Conservation (phyloP, 2,329 filamentous ascomycete species). For the Botrytis deweyae region DNA sequence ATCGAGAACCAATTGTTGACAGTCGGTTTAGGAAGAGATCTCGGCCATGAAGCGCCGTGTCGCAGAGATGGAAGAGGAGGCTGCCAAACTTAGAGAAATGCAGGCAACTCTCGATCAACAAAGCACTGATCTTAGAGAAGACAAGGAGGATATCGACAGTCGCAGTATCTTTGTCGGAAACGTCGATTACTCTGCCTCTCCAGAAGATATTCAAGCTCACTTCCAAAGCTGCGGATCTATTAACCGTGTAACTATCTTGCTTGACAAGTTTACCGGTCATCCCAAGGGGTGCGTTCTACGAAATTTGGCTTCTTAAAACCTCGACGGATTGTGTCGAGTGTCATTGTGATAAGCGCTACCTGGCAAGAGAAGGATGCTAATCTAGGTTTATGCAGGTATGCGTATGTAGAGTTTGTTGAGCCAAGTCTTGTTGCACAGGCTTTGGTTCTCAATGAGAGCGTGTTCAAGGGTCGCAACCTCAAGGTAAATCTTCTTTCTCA, state of each 20-base stretch:
- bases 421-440: slow-evolving; percentile 90
- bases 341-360: slow-evolving; percentile 47
- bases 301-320: slow-evolving; percentile 29
- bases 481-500: slow-evolving; percentile 62
- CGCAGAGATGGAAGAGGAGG: slow-evolving; percentile 88
- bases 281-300: slow-evolving; percentile 83
- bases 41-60: slow-evolving; percentile 83
- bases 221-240: slow-evolving; percentile 97
- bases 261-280: slow-evolving; percentile 98
- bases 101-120: slow-evolving; percentile 83
- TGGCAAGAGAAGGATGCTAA: slow-evolving; percentile 57
- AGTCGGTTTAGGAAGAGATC: slow-evolving; percentile 64
- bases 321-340: slow-evolving; percentile 28
- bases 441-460: slow-evolving; percentile 91
- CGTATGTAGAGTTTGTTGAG: slow-evolving; percentile 97
- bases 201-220: slow-evolving; percentile 96
- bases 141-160: slow-evolving; percentile 92
- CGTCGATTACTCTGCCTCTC: slow-evolving; percentile 94
- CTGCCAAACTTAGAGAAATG: slow-evolving; percentile 83
- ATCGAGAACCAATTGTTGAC: slow-evolving; percentile 14
- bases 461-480: slow-evolving; percentile 91
- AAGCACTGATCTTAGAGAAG: slow-evolving; percentile 78
- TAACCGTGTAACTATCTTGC: slow-evolving; percentile 93
- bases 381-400: slow-evolving; percentile 65
- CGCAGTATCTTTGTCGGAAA: slow-evolving; percentile 98